Evolutionary conservation across 495 filamentous ascomycete species (phyloP).

Genomic region (Tuber magnatum): DNA sequence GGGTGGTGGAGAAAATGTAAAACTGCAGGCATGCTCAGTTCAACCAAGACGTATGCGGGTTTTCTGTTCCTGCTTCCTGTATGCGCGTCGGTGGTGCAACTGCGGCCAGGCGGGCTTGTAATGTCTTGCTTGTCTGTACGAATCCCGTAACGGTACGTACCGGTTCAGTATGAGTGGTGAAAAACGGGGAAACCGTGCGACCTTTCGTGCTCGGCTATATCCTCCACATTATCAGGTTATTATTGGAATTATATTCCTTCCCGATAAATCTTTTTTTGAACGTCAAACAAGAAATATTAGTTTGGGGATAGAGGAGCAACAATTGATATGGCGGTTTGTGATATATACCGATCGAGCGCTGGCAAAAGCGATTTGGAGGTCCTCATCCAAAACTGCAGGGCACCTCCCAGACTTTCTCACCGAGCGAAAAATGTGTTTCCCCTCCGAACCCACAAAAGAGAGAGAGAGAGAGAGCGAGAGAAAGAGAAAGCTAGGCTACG

Average conservation of each 20-base stretch:
- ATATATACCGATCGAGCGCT: neutral
- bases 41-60: conserved; percentile 16
- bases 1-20: conserved; percentile 27
- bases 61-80: conserved; percentile 37
- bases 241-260: neutral
- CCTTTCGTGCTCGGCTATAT: conserved; percentile 31
- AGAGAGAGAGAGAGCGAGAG: neutral
- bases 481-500: neutral
- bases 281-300: neutral
- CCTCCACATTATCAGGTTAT: conserved; percentile 18
- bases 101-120: conserved; percentile 12
- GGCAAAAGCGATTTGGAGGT: neutral
- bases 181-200: conserved; percentile 27
- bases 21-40: conserved; percentile 8
- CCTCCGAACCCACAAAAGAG: neutral
- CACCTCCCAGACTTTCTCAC: neutral
- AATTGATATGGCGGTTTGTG: neutral
- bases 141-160: neutral
- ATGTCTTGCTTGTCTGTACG: neutral
- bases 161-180: neutral
- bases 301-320: neutral
- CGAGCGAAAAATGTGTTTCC: neutral
- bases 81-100: conserved; percentile 32
- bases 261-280: neutral
- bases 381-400: neutral